Evolutionary conservation across 805 yeast genomes (phyloP).

Genomic region (Candida hungchunana): DNA sequence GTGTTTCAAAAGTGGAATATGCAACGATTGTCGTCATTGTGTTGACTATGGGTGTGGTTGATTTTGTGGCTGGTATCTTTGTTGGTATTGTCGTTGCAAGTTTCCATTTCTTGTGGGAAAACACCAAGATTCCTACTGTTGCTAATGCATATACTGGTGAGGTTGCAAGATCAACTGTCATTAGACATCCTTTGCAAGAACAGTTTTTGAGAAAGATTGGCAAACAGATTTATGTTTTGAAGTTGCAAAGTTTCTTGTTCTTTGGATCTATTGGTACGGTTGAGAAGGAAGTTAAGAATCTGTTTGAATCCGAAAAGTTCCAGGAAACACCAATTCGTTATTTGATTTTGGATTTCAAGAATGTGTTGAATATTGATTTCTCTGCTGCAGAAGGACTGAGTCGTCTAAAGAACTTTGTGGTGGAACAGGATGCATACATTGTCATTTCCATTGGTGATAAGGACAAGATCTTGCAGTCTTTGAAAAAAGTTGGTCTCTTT

Average conservation of each 20-base stretch:
- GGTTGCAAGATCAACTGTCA: constrained; percentile 86
- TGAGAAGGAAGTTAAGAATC: constrained; percentile 64
- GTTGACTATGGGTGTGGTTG: constrained; percentile 93
- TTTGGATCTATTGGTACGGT: constrained; percentile 95
- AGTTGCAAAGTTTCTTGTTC: constrained; percentile 83
- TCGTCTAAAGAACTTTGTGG: constrained; percentile 73
- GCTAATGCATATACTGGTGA: constrained; percentile 81
- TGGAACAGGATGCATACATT: constrained; percentile 63
- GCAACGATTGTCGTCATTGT: constrained; percentile 80
- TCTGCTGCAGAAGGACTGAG: constrained; percentile 96
- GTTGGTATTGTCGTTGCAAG: constrained; percentile 91
- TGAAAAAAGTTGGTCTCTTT: constrained; percentile 77
- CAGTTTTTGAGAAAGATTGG: constrained; percentile 83
- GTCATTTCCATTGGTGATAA: constrained; percentile 75
- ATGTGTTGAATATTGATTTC: constrained; percentile 78
- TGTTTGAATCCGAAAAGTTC: constrained; percentile 47
- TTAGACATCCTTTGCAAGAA: constrained; percentile 85
- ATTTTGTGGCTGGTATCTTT: constrained; percentile 88
- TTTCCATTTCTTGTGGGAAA: constrained; percentile 90
- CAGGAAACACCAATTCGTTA: constrained; percentile 62
- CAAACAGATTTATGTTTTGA: constrained; percentile 81
- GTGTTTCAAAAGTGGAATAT: constrained; percentile 74
- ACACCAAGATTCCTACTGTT: constrained; percentile 79
- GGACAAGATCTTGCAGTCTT: constrained; percentile 62
- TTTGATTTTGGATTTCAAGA: constrained; percentile 78